A percentile compares a stretch with the other conserved stretches of the same genome.
phyloP scores from a whole-genome alignment of 2,329 filamentous ascomycete species.

The Canariomyces notabilis region DNA sequence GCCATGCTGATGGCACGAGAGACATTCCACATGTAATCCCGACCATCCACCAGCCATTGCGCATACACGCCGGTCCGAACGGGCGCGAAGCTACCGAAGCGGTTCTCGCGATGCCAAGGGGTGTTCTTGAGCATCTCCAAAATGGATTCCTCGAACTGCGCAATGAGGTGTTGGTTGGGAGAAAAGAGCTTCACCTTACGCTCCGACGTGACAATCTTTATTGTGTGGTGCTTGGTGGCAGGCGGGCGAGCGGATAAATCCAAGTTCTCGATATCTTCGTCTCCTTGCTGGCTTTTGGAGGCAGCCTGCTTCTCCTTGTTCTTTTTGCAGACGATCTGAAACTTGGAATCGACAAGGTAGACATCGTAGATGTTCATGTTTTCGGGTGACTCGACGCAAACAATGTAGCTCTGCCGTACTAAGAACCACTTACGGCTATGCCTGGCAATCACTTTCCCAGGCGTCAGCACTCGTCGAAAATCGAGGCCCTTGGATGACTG shows the following conservation, averaged over 20 bases:
- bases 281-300: conserved; percentile 32
- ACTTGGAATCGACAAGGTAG: conserved; percentile 89
- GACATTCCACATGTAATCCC: conserved; percentile 99
- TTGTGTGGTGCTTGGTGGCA: conserved; percentile 65
- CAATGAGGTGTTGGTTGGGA: conserved; percentile 80
- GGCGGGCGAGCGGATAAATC: conserved; percentile 37
- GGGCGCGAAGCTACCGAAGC: conserved; percentile 91
- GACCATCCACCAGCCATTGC: conserved; percentile 93
- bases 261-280: conserved; percentile 36
- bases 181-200: conserved; percentile 87
- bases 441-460: conserved; percentile 70
- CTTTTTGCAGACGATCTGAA: conserved; percentile 73
- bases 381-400: conserved; percentile 96
- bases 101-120: conserved; percentile 74
- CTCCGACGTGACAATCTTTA: conserved; percentile 87
- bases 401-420: conserved; percentile 94
- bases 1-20: conserved; percentile 96
- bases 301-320: conserved; percentile 48
- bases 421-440: conserved; percentile 96
- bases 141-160: conserved; percentile 93
- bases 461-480: conserved; percentile 74
- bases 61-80: conserved; percentile 82
- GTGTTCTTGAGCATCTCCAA: conserved; percentile 78
- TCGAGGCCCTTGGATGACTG: conserved; percentile 86
- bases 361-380: conserved; percentile 99